Base-by-base conservation (phyloP, 768 basidiomycete species). In the Leccinum uliginosum region DNA sequence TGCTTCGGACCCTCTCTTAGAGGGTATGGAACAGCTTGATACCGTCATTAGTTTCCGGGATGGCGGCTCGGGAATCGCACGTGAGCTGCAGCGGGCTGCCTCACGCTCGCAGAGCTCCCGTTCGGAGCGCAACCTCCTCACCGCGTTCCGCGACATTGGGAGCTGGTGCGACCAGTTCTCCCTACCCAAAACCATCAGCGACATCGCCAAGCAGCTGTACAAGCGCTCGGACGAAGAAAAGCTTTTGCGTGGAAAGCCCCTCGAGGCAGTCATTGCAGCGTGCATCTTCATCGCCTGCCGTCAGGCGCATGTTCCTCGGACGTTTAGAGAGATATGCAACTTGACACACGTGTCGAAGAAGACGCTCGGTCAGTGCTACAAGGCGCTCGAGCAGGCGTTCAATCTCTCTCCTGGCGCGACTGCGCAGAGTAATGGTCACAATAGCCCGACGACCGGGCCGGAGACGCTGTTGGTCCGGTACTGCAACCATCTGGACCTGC, bases 281-380 rank as follows among this genome's bases (percentile, higher is more conserved):
- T 98, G 96, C 74, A 95, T 98, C 68, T 97, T 98, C 72, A 95
- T 98, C 65, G 96, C 95, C 0, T 97, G 94, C 71, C 82, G 96
- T 35, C 91, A 95, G 72, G 94, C 91, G 8, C 89, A 94, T 64
- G 93, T 96, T n/a, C 91, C 92, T 0, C 81, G 96, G 57, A 96
- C 94, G 53, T 98, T 98, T 76, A 85, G 90, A 66, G 97, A 97
- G 76, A 95, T 97, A 49, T 94, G 91, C 75, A 89, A 91, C 69
- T 77, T 95, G 61, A 93, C 93, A 8, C 86, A 90, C 64, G 96
- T 98, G 58, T 87, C 91, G 67, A 98, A 98, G 78, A 97, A 98
- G 78, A 82, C 86, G 34, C 82, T 96, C 27, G 92, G 91, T n/a
- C 91, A 94, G 73, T 96, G 91, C 63, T 92, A 92, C 77, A 91